These are phyloP conservation scores for Candida khao-thaluensis DNA, from an alignment of 805 yeast genomes.

Conservation along the genomic window DNA sequence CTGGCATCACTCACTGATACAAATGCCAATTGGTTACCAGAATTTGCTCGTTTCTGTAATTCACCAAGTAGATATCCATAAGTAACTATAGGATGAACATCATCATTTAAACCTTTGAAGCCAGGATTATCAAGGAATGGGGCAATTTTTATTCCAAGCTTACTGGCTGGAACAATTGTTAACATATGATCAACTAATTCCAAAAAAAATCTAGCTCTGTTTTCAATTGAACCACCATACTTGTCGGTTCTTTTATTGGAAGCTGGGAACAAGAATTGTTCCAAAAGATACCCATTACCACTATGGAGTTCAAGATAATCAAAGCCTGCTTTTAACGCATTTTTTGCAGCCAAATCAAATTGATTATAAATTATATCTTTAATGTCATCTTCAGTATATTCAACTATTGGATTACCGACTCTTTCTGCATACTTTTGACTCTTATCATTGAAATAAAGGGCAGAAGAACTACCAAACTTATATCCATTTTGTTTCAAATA, in stretches of 20 bases:
- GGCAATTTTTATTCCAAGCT: constrained; percentile 31
- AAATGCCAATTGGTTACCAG: constrained; percentile 33
- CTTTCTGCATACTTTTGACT: constrained; percentile 17
- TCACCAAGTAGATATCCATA: constrained; percentile 31
- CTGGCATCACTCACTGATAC: constrained; percentile 24
- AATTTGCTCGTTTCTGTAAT: constrained; percentile 27
- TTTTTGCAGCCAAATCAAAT: constrained; percentile 28
- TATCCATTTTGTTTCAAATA: constrained; percentile 23
- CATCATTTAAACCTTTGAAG: constrained; percentile 12
- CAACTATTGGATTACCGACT: constrained; percentile 14
- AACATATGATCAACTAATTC: constrained; percentile 37
- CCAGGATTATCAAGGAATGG: constrained; percentile 28
- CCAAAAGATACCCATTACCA: constrained; percentile 41
- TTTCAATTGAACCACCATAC: constrained; percentile 39
- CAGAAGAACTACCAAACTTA: constrained; percentile 19
- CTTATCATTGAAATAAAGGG: constrained; percentile 19
- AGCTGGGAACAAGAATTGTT: constrained; percentile 34
- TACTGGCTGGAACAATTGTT: constrained; percentile 31
- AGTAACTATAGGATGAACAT: constrained; percentile 23
- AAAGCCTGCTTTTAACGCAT: constrained; percentile 34
- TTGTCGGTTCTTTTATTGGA: constrained; percentile 33
- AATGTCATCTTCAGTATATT: constrained; percentile 23
- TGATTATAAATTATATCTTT: constrained; percentile 21
- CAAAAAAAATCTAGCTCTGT: constrained; percentile 33
- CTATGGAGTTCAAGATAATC: constrained; percentile 42